A percentile compares a stretch with the other conserved stretches of the same genome.
Evolutionary conservation across 108 stramenopile species (phyloP).

Genomic region (Fistulifera solaris): DNA sequence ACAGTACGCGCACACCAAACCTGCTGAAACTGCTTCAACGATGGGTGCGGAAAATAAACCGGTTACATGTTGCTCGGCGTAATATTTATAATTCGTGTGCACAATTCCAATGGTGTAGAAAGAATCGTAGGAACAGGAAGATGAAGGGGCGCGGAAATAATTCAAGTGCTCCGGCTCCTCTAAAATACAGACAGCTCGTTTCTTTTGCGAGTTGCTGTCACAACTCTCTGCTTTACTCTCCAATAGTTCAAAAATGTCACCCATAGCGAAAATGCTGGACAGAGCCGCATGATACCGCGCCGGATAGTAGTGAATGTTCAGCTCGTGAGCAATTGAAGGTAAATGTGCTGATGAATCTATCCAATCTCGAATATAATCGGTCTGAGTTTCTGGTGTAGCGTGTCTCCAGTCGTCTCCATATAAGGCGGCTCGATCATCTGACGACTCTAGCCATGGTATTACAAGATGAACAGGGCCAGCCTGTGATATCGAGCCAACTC

Average conservation of each 20-base stretch:
- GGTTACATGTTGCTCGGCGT: slow-evolving; percentile 48
- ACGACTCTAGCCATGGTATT: slow-evolving; percentile 73
- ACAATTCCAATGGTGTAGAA: slow-evolving; percentile 73
- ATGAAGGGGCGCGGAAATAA: slow-evolving; percentile 61
- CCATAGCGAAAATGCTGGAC: slow-evolving; percentile 79
- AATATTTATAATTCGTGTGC: slow-evolving; percentile 92
- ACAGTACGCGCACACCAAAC: slow-evolving; percentile 75
- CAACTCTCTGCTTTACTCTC: background rate
- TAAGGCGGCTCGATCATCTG: slow-evolving; percentile 23
- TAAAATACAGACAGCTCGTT: slow-evolving; percentile 76
- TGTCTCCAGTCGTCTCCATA: slow-evolving; percentile 16
- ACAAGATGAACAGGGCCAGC: slow-evolving; percentile 35
- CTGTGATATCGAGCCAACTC: no score
- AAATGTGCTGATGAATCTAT: slow-evolving; percentile 17
- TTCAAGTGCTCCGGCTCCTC: slow-evolving; percentile 96
- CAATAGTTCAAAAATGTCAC: slow-evolving; percentile 36
- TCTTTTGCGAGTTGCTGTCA: no score
- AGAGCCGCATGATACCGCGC: slow-evolving; percentile 59
- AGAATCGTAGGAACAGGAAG: no score
- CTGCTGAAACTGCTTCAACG: slow-evolving; percentile 5
- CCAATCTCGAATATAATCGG: slow-evolving; percentile 61
- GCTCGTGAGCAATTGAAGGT: slow-evolving; percentile 23
- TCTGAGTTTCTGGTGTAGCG: slow-evolving; percentile 50
- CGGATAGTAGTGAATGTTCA: slow-evolving; percentile 59
- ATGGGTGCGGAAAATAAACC: background rate